phyloP scores from a whole-genome alignment of 768 basidiomycete species.

The Leccinum obscurum region DNA sequence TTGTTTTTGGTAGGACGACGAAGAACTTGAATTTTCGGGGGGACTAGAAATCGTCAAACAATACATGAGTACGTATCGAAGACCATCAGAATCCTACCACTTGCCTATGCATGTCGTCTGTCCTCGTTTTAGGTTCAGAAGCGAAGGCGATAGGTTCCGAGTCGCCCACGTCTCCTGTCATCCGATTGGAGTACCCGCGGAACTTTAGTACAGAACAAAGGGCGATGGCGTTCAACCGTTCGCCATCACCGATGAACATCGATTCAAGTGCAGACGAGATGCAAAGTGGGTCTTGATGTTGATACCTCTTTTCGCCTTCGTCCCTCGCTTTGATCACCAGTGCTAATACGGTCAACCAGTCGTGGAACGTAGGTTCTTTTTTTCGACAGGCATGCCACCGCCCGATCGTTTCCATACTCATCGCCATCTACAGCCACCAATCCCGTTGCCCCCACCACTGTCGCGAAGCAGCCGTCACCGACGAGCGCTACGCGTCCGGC shows the following conservation, averaged over 20 bases:
- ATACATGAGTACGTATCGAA: constrained; percentile 20
- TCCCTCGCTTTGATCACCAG: neutral
- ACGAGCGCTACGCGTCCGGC: neutral
- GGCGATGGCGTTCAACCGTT: constrained; percentile 8
- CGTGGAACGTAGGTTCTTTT: constrained; percentile 13
- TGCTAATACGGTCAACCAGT: constrained; percentile 16
- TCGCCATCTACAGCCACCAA: constrained; percentile 10
- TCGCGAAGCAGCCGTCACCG: neutral
- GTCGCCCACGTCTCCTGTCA: constrained; percentile 12
- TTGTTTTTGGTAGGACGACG: constrained; percentile 25
- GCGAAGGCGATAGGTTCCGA: constrained; percentile 14
- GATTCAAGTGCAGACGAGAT: constrained; percentile 14
- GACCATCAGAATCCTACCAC: neutral
- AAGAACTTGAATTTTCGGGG: constrained; percentile 18
- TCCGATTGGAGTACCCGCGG: constrained; percentile 25
- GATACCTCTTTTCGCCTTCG: neutral
- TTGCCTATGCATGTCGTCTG: neutral
- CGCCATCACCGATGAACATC: constrained; percentile 27
- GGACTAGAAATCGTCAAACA: constrained; percentile 17
- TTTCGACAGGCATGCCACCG: neutral
- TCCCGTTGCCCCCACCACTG: neutral
- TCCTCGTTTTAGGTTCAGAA: constrained; percentile 9
- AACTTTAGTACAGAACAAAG: constrained; percentile 13
- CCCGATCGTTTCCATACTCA: constrained; percentile 3
- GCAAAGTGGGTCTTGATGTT: constrained; percentile 15